Conservation (phyloP, 495 filamentous ascomycete genomes). For the Podospora didyma region DNA sequence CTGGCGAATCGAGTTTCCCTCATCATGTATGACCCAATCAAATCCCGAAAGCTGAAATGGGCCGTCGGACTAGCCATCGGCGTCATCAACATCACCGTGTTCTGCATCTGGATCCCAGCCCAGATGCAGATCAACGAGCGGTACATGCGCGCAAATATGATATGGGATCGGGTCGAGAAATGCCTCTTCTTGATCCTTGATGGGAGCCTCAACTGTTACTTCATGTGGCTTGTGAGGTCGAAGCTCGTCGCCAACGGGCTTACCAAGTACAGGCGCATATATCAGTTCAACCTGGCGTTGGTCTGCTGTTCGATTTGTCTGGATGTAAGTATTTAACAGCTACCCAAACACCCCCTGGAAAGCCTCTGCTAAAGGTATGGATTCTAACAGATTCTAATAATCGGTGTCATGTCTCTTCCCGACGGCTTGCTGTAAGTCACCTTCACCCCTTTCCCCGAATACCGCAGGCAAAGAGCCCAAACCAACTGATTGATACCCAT, state of each 20-base stretch:
- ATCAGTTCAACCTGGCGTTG: conserved; percentile 48
- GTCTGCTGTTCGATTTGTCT: conserved; percentile 45
- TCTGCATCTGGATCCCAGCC: conserved; percentile 48
- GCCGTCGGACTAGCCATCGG: conserved; percentile 35
- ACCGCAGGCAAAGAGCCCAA: too few relatives aligned
- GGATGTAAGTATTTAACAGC: conserved; percentile 31
- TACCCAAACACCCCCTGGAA: neutral
- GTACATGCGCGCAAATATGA: conserved; percentile 33
- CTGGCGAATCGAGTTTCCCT: conserved; percentile 46
- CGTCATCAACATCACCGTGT: conserved; percentile 46
- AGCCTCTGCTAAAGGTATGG: neutral
- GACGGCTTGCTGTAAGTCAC: conserved; percentile 24
- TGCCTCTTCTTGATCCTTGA: conserved; percentile 46
- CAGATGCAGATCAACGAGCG: conserved; percentile 31
- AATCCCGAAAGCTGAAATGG: conserved; percentile 28
- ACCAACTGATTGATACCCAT: too few relatives aligned
- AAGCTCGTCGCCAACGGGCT: conserved; percentile 45
- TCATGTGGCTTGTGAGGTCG: conserved; percentile 41
- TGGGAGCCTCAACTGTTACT: conserved; percentile 42
- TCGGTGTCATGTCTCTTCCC: conserved; percentile 27
- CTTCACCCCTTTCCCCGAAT: neutral
- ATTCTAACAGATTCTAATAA: conserved; percentile 19
- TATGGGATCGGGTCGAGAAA: conserved; percentile 52
- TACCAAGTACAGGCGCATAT: conserved; percentile 45
- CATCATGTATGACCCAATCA: conserved; percentile 32